Evolutionary conservation across 306 rosid genomes (phyloP).

Genomic region (Luffa aegyptiaca): DNA sequence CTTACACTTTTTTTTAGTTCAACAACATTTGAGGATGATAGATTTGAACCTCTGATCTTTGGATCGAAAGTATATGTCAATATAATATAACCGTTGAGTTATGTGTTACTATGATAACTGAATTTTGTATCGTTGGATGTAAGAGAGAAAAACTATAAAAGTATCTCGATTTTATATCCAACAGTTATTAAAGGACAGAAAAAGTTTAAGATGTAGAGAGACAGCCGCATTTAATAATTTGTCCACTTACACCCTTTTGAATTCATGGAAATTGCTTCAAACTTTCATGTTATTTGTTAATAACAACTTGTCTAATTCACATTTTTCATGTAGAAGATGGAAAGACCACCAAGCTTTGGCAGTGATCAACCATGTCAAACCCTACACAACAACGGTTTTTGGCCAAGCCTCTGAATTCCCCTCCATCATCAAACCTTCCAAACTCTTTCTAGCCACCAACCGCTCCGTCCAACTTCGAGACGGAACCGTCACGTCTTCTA

Average conservation of each 20-base stretch:
- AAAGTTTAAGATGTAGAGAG: too few relatives aligned
- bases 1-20: too few relatives aligned
- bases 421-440: conserved; percentile 25
- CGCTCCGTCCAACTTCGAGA: conserved; percentile 29
- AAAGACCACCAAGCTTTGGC: conserved; percentile 29
- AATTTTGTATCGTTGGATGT: too few relatives aligned
- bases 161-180: too few relatives aligned
- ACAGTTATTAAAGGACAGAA: too few relatives aligned
- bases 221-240: too few relatives aligned
- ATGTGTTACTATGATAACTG: too few relatives aligned
- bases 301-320: not conserved
- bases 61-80: too few relatives aligned
- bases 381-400: not conserved
- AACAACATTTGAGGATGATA: too few relatives aligned
- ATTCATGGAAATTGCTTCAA: not conserved
- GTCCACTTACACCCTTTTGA: not conserved
- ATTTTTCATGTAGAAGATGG: conserved; percentile 27
- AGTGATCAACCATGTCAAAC: conserved; percentile 10
- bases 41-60: too few relatives aligned
- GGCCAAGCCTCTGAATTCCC: conserved; percentile 20
- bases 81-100: too few relatives aligned
- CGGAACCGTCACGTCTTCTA: conserved; percentile 33
- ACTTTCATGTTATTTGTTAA: not conserved
- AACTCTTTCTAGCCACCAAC: conserved; percentile 18
- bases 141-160: too few relatives aligned